phyloP scores from a whole-genome alignment of 2,329 filamentous ascomycete species.

The Aureobasidium sp. region DNA sequence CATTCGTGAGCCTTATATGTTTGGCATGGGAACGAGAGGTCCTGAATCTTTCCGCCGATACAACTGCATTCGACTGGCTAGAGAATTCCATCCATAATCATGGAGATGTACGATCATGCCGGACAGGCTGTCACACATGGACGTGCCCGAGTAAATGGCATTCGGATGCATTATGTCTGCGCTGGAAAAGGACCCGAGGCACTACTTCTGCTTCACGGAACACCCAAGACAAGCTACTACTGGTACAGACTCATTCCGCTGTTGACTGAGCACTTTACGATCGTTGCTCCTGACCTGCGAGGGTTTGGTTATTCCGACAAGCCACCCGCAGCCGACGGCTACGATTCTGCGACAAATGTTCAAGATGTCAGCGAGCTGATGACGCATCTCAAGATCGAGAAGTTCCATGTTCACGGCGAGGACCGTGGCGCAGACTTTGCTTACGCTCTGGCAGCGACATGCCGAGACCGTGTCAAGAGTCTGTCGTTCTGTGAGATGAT shows the following conservation, averaged over 20 bases:
- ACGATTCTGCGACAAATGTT: conserved; percentile 29
- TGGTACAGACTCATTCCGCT: conserved; percentile 30
- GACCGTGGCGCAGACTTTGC: conserved; percentile 29
- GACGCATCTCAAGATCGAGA: conserved; percentile 25
- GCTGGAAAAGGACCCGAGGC: conserved; percentile 22
- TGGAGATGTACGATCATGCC: conserved; percentile 24
- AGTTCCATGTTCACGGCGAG: conserved; percentile 28
- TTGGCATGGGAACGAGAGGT: too few species aligned
- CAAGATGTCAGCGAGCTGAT: conserved; percentile 29
- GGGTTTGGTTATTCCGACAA: conserved; percentile 34
- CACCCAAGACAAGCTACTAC: conserved; percentile 28
- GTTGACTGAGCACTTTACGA: conserved; percentile 27
- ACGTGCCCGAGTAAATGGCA: conserved; percentile 25
- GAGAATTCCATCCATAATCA: too few species aligned
- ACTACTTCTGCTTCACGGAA: conserved; percentile 24
- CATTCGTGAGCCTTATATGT: too few species aligned
- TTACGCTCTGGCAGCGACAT: conserved; percentile 26
- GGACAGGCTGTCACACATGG: conserved; percentile 22
- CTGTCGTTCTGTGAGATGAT: conserved; percentile 28
- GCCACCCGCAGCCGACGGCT: conserved; percentile 29
- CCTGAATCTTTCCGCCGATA: too few species aligned
- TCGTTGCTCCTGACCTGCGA: conserved; percentile 30
- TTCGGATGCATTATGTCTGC: conserved; percentile 27
- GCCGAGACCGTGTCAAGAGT: conserved; percentile 25
- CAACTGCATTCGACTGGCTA: too few species aligned